These are phyloP conservation scores for Pseudodiploospora longispora DNA, from an alignment of 2,329 filamentous ascomycete species.

Conservation along the genomic window DNA sequence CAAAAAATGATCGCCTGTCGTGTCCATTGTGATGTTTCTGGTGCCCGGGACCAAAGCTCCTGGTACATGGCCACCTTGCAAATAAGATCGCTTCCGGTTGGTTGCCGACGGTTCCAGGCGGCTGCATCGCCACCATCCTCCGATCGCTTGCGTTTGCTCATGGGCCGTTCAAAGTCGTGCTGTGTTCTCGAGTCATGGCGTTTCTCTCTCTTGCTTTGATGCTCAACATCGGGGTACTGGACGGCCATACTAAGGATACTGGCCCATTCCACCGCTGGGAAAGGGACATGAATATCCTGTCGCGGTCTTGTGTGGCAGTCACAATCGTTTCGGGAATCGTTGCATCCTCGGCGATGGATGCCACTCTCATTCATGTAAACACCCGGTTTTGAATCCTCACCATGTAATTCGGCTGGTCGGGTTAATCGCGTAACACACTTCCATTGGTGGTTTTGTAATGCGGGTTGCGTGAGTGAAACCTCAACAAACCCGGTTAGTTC, in stretches of 20 bases:
- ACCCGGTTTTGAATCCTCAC: slow-evolving; percentile 32
- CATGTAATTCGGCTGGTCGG: slow-evolving; percentile 47
- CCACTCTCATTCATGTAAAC: slow-evolving; percentile 44
- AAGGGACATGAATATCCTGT: slow-evolving; percentile 46
- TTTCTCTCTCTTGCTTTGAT: slow-evolving; percentile 30
- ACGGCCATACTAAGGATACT: slow-evolving; percentile 50
- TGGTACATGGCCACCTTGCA: slow-evolving; percentile 59
- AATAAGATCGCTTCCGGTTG: slow-evolving; percentile 48
- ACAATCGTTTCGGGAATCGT: slow-evolving; percentile 37
- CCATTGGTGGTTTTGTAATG: slow-evolving; percentile 50
- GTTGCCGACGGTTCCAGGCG: slow-evolving; percentile 30
- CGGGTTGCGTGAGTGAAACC: slow-evolving; percentile 46
- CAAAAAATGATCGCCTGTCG: slow-evolving; percentile 55
- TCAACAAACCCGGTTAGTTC: slow-evolving; percentile 53
- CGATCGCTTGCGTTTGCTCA: slow-evolving; percentile 32
- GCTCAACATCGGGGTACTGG: slow-evolving; percentile 39
- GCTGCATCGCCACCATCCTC: slow-evolving; percentile 33
- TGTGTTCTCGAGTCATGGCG: slow-evolving; percentile 27
- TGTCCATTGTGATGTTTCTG: slow-evolving; percentile 40
- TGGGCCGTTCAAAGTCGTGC: slow-evolving; percentile 22
- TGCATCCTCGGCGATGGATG: slow-evolving; percentile 46
- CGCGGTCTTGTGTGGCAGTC: slow-evolving; percentile 41
- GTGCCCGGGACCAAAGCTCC: slow-evolving; percentile 51
- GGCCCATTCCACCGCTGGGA: slow-evolving; percentile 51
- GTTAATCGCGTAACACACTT: slow-evolving; percentile 51